A percentile compares a stretch with the other conserved stretches of the same genome.
These are phyloP conservation scores for Hypoxylon lienhwacheense DNA, from an alignment of 495 filamentous ascomycete species.

Conservation along the genomic window DNA sequence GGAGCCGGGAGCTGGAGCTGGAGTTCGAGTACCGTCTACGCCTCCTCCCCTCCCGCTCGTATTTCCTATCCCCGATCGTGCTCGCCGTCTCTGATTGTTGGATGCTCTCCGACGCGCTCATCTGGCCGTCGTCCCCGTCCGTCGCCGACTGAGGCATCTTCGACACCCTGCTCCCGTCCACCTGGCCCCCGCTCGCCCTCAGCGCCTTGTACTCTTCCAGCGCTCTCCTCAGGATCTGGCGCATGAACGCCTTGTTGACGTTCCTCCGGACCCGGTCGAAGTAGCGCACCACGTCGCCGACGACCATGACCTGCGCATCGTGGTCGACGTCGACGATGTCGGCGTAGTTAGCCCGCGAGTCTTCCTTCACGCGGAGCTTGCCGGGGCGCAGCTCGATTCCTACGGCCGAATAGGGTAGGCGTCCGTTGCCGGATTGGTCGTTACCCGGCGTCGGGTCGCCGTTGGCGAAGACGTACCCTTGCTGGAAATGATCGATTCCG, in stretches of 20 bases:
- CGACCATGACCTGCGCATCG: conserved; percentile 39
- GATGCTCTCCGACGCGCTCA: conserved; percentile 26
- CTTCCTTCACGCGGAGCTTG: conserved; percentile 39
- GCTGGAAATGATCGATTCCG: conserved; percentile 41
- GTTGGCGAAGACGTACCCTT: conserved; percentile 39
- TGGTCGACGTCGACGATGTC: conserved; percentile 39
- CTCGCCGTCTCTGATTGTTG: conserved; percentile 19
- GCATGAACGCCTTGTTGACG: conserved; percentile 43
- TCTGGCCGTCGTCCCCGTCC: conserved; percentile 18
- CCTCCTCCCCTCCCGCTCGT: conserved; percentile 15
- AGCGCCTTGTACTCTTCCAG: conserved; percentile 37
- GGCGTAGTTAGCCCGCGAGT: conserved; percentile 40
- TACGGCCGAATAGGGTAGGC: conserved; percentile 37
- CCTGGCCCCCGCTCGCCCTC: conserved; percentile 14
- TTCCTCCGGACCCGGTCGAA: conserved; percentile 40
- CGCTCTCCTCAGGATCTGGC: conserved; percentile 37
- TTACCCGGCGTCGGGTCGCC: conserved; percentile 36
- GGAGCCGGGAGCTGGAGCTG: conserved; percentile 15
- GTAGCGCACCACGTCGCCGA: conserved; percentile 40
- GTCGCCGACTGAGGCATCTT: conserved; percentile 1
- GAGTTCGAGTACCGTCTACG: conserved; percentile 20
- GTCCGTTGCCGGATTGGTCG: conserved; percentile 23
- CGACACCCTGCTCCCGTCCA: conserved; percentile 12
- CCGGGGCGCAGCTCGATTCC: conserved; percentile 38
- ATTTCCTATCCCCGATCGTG: conserved; percentile 1